Base-by-base conservation (phyloP, 148 eudicot species). In the Selenicereus undatus region DNA sequence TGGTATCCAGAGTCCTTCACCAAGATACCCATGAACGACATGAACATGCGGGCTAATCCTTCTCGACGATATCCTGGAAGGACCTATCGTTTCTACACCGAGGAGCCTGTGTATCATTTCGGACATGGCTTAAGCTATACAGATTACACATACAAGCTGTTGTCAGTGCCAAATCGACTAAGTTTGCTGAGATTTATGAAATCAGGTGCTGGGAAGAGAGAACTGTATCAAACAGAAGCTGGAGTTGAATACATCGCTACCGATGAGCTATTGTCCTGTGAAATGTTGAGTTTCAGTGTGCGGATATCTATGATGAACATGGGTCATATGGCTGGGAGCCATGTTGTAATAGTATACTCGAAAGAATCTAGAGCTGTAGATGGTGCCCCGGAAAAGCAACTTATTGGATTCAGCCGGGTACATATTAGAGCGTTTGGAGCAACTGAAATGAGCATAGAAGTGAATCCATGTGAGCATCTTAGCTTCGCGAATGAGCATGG, bases 1-100 rank as follows among this genome's bases (percentile, higher is more conserved):
- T 96, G 99, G 99, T 96, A 96, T 84, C 97, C 94, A 6, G 95
- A 97, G 83, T 90, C 97, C 77, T 97, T 90, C 85, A 92, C 97
- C 76, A 79, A 80, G 32, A 82, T 88, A 81, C 93, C 99, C 7
- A 97, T 97, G 99, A 90, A 54, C 22, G 90, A 94, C 86, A 97
- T 97, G 99, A 88, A 89, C 86, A 90, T 97, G 99, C 85, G 99
- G 68, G 88, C 99, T 58, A 90, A 94, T 84, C 91, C 95, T 45
- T 86, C 94, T 75, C 87, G 87, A 51, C 84, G 79, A 52, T 97
- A 97, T 86, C 98, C 98, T 0, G 99, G 99, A 81, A 90, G 99
- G 86, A 94, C 98, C 77, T 88, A 97, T 71, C 89, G 99, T 62
- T 97, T 97, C 76, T 97, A 97, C 81, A 92, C 92, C 0, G 98